Base-by-base conservation (phyloP, 2,329 filamentous ascomycete genomes). In the Aspergillus pseudonomiae region DNA sequence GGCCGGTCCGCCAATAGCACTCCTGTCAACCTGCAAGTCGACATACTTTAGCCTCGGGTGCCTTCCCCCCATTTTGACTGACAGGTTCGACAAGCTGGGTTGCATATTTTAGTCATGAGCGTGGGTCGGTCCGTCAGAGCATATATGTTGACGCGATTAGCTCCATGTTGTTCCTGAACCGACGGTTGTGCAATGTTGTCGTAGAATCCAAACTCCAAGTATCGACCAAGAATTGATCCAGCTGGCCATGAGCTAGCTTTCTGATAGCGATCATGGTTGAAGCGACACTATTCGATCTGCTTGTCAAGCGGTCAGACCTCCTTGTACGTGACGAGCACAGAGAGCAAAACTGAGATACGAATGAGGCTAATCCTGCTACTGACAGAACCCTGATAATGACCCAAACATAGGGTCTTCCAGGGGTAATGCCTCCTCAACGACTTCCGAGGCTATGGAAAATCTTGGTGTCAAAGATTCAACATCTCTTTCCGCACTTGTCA, bases 401-500 rank as follows among this genome's bases (percentile, higher is more conserved):
- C 73, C 79, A 7, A 81, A 81, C 57, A 68, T 81, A 58, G 79
- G 79, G 19, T 79, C 78, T 6, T 73, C 78, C 52, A 75, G 78
- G 52, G 77, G 77, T 16, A 72, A 78, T 65, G 74, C 76, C n/a
- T 74, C 76, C 14, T 74, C 78, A 9, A 72, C 71, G 2, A 72
- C 73, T 3, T 71, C 74, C 14, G 72, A 78, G 26, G 65, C 74
- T 6, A 68, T 75, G 16, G 66, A 69, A 34, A 65, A 63, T 9
- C 64, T 80, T 28, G 77, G 73, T 2, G 71, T 74, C 26, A 70
- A 63, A 9, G 72, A 71, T 16, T 81, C 84, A 30, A 85, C 82
- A n/a, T 86, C 85, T 3, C 73, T 82, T 34, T 84, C 81, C 6
- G 76, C 77, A 1, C 73, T 85, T 59, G 60, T 84, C 24, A 81